These are phyloP conservation scores for Rhizoclosmatium sp. DNA, from an alignment of 192 early-diverging fungal genomes.

Conservation along the genomic window DNA sequence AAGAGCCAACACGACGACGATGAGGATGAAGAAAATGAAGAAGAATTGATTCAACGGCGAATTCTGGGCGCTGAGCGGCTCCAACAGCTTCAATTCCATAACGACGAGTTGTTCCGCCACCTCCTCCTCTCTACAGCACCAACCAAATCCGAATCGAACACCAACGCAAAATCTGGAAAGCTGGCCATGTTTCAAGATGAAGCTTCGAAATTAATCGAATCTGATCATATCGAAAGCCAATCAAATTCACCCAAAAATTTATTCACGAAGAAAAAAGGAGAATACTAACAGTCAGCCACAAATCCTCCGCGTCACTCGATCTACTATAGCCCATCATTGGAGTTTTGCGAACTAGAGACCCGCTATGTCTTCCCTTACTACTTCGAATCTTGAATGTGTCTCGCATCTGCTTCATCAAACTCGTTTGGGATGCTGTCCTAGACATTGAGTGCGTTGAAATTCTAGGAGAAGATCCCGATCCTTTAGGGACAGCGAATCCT, in stretches of 20 bases:
- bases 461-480: background rate
- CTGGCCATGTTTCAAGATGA: slow-evolving; percentile 30
- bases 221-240: no score
- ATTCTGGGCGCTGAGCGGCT: background rate
- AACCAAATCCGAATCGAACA: background rate
- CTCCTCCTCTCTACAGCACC: background rate
- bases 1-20: background rate
- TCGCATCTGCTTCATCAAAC: background rate
- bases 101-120: background rate
- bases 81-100: background rate
- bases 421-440: background rate
- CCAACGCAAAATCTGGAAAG: slow-evolving; percentile 7
- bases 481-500: slow-evolving; percentile 33
- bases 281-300: slow-evolving; percentile 1
- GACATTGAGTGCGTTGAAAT: background rate
- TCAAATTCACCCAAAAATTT: background rate
- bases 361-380: background rate
- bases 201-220: no score
- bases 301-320: background rate
- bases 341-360: background rate
- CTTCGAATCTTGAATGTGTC: slow-evolving; percentile 1
- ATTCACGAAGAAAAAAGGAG: background rate
- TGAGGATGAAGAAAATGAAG: background rate
- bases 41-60: background rate
- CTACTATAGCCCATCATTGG: background rate